These are phyloP conservation scores for Aristolochia fimbriata DNA, from an alignment of 164 flowering plant species.

Conservation along the genomic window DNA sequence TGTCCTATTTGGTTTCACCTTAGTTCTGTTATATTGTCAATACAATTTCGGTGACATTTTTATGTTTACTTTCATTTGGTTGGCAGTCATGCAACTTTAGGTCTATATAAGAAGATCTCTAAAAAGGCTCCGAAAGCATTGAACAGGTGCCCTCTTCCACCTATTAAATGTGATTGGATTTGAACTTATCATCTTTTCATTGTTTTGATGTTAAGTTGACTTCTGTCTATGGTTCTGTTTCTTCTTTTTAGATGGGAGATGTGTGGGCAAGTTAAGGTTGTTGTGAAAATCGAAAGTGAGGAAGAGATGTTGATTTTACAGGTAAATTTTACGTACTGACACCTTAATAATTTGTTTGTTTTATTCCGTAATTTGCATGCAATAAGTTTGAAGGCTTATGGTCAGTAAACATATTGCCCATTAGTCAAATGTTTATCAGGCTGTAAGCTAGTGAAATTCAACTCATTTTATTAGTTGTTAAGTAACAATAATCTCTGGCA, in stretches of 20 bases:
- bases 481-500: too few relatives aligned
- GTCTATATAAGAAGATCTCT: constrained; percentile 73
- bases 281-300: constrained; percentile 83
- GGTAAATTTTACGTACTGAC: constrained; percentile 17
- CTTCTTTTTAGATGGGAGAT: constrained; percentile 81
- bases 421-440: too few relatives aligned
- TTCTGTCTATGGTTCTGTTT: background rate
- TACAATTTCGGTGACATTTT: too few relatives aligned
- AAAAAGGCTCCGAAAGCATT: constrained; percentile 81
- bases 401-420: too few relatives aligned
- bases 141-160: constrained; percentile 34
- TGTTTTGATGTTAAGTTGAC: background rate
- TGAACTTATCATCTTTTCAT: background rate
- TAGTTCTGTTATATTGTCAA: too few relatives aligned
- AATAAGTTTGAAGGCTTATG: too few relatives aligned
- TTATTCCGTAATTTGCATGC: too few relatives aligned
- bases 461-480: too few relatives aligned
- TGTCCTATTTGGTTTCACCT: too few relatives aligned
- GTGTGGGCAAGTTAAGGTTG: constrained; percentile 98
- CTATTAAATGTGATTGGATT: background rate
- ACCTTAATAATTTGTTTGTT: too few relatives aligned
- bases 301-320: constrained; percentile 81
- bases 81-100: constrained; percentile 86
- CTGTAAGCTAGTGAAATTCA: too few relatives aligned
- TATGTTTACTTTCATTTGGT: background rate